A percentile compares a stretch with the other conserved stretches of the same genome.
These are phyloP conservation scores for Ramaria rubella DNA, from an alignment of 768 basidiomycete genomes.

Conservation along the genomic window DNA sequence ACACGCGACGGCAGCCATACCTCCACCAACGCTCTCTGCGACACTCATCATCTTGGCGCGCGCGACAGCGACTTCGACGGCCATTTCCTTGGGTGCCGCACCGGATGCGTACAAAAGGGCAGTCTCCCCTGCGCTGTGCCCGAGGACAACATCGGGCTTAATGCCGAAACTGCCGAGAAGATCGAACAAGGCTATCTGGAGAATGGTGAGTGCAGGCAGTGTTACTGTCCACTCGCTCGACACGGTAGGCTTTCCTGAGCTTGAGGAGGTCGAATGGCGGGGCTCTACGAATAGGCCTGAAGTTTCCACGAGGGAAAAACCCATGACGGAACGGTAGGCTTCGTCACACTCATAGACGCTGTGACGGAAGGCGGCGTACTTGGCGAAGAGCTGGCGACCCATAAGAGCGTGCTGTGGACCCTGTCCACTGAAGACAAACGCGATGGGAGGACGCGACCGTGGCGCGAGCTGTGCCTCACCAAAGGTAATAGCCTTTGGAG, in stretches of 20 bases:
- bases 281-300: slow-evolving; percentile 32
- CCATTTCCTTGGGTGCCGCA: slow-evolving; percentile 34
- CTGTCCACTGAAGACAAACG: slow-evolving; percentile 36
- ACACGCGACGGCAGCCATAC: slow-evolving; percentile 41
- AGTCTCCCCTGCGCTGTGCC: slow-evolving; percentile 46
- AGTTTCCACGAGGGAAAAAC: slow-evolving; percentile 31
- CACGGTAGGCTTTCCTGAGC: not conserved
- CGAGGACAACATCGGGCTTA: slow-evolving; percentile 33
- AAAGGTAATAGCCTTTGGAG: slow-evolving; percentile 13
- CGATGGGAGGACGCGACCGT: slow-evolving; percentile 24
- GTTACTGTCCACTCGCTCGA: slow-evolving; percentile 28
- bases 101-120: slow-evolving; percentile 39
- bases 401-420: slow-evolving; percentile 34
- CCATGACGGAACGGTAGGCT: slow-evolving; percentile 25
- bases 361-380: slow-evolving; percentile 31
- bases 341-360: slow-evolving; percentile 34
- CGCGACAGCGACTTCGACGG: slow-evolving; percentile 38
- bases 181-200: slow-evolving; percentile 43
- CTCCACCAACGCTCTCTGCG: slow-evolving; percentile 28
- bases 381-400: slow-evolving; percentile 30
- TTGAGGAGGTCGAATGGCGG: slow-evolving; percentile 1
- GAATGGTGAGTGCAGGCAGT: slow-evolving; percentile 36
- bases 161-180: slow-evolving; percentile 31
- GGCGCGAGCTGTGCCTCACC: slow-evolving; percentile 25
- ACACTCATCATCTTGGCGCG: slow-evolving; percentile 32